Conservation (phyloP, 805 yeast genomes). For the Lipomyces spencermartinsiae region DNA sequence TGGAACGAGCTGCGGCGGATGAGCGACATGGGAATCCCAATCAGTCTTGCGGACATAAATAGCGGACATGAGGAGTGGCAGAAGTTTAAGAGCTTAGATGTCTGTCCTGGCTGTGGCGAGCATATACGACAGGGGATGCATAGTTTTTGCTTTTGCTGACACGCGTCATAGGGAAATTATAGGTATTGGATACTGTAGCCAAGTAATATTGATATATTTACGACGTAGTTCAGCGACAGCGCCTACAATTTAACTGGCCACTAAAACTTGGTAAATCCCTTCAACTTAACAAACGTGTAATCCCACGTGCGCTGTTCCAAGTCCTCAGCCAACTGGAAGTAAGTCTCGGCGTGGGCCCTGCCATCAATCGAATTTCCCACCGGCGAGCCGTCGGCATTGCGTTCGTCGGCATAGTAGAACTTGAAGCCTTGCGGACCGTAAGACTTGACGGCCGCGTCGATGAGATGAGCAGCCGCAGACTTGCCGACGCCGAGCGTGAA, state of each 20-base stretch:
- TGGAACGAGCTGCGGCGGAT: conserved; percentile 3
- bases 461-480: not conserved
- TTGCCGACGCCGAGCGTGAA: not conserved
- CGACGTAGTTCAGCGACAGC: too few species aligned
- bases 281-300: not conserved
- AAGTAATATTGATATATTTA: too few species aligned
- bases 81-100: conserved; percentile 2
- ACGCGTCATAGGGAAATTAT: too few species aligned
- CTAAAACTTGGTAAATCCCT: not conserved
- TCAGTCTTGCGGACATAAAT: not conserved
- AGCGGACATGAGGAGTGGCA: not conserved
- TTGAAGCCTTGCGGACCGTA: not conserved
- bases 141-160: too few species aligned
- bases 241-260: too few species aligned
- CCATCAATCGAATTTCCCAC: not conserved
- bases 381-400: not conserved
- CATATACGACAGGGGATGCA: not conserved
- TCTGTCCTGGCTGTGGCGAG: conserved; percentile 28
- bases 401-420: not conserved
- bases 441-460: not conserved
- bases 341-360: not conserved
- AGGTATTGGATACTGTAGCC: too few species aligned
- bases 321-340: not conserved
- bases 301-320: not conserved
- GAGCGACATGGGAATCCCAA: conserved; percentile 12